These are phyloP conservation scores for Echites panduratus DNA, from an alignment of 257 asterid species.

Conservation along the genomic window DNA sequence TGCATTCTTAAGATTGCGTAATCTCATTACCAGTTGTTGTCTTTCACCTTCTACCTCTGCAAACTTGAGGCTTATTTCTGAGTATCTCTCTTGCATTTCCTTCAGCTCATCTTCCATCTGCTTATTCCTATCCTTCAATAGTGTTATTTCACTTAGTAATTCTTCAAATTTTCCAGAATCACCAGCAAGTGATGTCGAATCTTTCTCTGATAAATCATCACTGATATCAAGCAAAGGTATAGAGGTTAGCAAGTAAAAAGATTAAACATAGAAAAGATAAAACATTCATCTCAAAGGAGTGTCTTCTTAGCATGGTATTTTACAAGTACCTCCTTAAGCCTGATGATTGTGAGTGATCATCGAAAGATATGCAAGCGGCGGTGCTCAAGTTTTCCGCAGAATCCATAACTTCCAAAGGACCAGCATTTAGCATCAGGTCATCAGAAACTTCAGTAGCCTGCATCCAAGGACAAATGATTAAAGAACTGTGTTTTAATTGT, in stretches of 20 bases:
- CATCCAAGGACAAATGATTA: neutral
- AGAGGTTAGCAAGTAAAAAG: slow-evolving; percentile 12
- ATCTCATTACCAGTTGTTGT: slow-evolving; percentile 87
- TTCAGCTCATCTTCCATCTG: slow-evolving; percentile 70
- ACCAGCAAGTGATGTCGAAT: slow-evolving; percentile 8
- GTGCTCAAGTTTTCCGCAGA: slow-evolving; percentile 16
- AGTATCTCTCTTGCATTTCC: slow-evolving; percentile 96
- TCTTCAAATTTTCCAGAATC: slow-evolving; percentile 23
- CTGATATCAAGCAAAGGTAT: slow-evolving; percentile 26
- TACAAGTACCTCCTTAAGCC: slow-evolving; percentile 17
- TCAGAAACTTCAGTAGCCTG: slow-evolving; percentile 19
- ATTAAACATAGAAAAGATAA: neutral
- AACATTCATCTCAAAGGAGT: neutral
- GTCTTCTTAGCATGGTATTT: neutral
- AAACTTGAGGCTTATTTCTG: slow-evolving; percentile 94
- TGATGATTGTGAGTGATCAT: slow-evolving; percentile 14
- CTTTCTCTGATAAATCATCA: slow-evolving; percentile 10
- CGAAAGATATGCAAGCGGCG: neutral
- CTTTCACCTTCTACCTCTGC: slow-evolving; percentile 99
- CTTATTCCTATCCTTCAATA: slow-evolving; percentile 53
- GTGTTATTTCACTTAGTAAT: slow-evolving; percentile 30
- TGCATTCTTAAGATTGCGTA: slow-evolving; percentile 69
- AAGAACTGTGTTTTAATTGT: neutral
- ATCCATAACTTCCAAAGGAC: slow-evolving; percentile 10
- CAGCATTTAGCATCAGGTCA: slow-evolving; percentile 16